Conservation (phyloP, 441 rosid genomes). For the Bruguiera hainesii region DNA sequence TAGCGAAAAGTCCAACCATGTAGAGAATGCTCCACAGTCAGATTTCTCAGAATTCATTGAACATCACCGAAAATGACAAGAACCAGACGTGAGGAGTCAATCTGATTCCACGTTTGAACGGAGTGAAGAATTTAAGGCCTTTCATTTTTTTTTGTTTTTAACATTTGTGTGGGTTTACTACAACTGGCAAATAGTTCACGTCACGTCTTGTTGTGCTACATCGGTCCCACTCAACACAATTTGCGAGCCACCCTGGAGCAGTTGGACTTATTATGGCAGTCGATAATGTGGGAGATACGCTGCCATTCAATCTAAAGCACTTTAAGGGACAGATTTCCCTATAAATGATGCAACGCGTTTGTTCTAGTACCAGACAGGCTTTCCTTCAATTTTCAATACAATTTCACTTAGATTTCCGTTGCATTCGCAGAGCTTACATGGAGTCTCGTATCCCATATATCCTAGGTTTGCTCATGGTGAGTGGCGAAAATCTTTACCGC, state of each 20-base stretch:
- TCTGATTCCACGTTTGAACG: not conserved
- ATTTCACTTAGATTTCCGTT: too few species aligned
- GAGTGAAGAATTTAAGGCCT: not conserved
- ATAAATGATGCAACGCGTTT: conserved; percentile 20
- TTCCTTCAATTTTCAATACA: not conserved
- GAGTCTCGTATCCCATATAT: conserved; percentile 26
- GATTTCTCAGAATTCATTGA: not conserved
- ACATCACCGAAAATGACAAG: not conserved
- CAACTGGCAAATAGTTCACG: not conserved
- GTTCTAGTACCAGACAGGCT: conserved; percentile 11
- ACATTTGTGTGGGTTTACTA: not conserved
- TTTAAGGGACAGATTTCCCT: not conserved
- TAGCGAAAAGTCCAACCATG: conserved; percentile 3
- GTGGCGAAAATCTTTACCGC: conserved; percentile 9
- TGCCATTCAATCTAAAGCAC: not conserved
- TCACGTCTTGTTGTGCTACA: too few species aligned
- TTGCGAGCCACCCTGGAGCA: conserved; percentile 22
- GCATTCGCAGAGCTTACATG: too few species aligned
- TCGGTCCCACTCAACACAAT: conserved; percentile 13
- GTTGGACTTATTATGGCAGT: conserved; percentile 33
- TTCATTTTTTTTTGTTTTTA: too few species aligned
- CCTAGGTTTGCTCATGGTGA: conserved; percentile 40
- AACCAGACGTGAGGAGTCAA: not conserved
- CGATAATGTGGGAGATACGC: conserved; percentile 7
- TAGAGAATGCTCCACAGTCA: not conserved